Evolutionary conservation across 129 eudicot genomes (phyloP).

Genomic region (Artemisia annua): DNA sequence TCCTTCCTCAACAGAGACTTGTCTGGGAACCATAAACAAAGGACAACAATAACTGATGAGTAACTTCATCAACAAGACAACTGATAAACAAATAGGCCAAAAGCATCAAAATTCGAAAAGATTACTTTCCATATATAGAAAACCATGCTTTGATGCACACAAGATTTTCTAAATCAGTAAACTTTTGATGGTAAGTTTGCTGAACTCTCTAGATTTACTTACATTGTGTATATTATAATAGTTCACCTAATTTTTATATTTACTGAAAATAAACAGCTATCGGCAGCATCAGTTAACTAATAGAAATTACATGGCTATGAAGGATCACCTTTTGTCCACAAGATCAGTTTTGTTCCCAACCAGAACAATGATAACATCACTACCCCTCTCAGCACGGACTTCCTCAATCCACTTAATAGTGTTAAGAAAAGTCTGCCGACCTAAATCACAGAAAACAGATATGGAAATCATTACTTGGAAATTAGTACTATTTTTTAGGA

Average conservation of each 20-base stretch:
- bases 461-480: constrained; percentile 9
- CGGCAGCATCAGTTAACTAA: not conserved
- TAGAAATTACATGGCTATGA: not conserved
- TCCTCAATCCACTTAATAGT: constrained; percentile 60
- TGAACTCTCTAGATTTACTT: not conserved
- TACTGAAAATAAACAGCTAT: not conserved
- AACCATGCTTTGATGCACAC: too few relatives aligned
- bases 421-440: constrained; percentile 55
- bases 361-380: constrained; percentile 56
- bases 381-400: constrained; percentile 61
- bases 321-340: constrained; percentile 55
- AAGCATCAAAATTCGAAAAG: not conserved
- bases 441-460: constrained; percentile 33
- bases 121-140: too few relatives aligned
- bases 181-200: not conserved
- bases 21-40: constrained; percentile 41
- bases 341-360: constrained; percentile 65
- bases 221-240: not conserved
- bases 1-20: constrained; percentile 71
- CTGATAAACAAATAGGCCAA: not conserved
- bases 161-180: too few relatives aligned
- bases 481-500: not conserved
- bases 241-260: not conserved
- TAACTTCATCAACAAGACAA: not conserved
- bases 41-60: constrained; percentile 4